Evolutionary conservation across 495 filamentous ascomycete genomes (phyloP).

Genomic region (Penicillium steckii): DNA sequence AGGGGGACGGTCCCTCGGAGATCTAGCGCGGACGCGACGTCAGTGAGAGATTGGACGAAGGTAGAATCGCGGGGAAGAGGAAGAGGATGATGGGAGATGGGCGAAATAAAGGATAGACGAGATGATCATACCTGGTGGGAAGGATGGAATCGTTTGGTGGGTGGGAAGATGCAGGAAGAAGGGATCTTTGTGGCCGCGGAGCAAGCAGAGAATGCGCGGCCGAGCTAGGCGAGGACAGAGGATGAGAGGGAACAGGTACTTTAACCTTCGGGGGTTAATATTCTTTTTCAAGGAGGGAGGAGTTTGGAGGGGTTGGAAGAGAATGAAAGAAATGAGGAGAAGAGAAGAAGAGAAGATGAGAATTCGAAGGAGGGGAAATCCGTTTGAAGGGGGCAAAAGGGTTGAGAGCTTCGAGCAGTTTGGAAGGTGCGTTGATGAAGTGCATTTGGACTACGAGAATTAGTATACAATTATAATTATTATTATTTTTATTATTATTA

Average conservation of each 20-base stretch:
- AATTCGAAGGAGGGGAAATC: no score
- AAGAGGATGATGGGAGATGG: not conserved
- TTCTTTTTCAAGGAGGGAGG: not conserved
- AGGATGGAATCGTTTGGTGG: constrained; percentile 30
- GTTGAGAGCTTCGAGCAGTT: no score
- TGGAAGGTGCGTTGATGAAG: no score
- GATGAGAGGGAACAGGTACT: no score
- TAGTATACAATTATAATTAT: no score
- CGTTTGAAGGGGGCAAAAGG: no score
- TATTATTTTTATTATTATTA: no score
- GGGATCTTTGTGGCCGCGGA: constrained; percentile 28
- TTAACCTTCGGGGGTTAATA: no score
- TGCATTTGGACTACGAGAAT: no score
- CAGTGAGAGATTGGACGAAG: constrained; percentile 12
- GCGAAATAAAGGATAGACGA: constrained; percentile 5
- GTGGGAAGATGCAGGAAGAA: constrained; percentile 31
- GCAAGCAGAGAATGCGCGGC: constrained; percentile 35
- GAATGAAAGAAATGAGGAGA: constrained; percentile 6
- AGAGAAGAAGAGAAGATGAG: not conserved
- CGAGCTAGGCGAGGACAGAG: constrained; percentile 28
- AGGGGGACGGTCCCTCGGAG: constrained; percentile 23
- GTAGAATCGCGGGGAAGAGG: constrained; percentile 8
- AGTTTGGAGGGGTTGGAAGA: constrained; percentile 10
- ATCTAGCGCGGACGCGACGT: constrained; percentile 29
- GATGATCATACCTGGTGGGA: constrained; percentile 23